Conservation (phyloP, 805 yeast species). For the Saccharomycopsis fibuligera region DNA sequence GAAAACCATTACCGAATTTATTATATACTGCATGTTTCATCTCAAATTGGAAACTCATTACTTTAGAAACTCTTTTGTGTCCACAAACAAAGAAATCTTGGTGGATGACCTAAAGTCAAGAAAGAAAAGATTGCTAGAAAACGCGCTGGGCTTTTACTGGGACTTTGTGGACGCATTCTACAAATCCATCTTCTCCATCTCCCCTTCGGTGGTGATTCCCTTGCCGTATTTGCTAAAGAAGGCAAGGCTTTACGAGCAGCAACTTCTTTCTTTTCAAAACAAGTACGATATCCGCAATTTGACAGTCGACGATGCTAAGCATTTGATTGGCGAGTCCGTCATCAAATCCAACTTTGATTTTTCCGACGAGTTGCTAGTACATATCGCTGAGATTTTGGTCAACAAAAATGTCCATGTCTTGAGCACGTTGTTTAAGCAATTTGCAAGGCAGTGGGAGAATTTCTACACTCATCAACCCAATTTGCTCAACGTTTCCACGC, state of each 20-base stretch:
- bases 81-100: constrained; percentile 15
- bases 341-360: background rate
- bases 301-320: background rate
- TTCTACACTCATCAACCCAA: constrained; percentile 45
- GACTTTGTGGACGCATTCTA: constrained; percentile 35
- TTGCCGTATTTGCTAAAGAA: constrained; percentile 56
- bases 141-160: background rate
- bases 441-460: constrained; percentile 62
- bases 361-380: background rate
- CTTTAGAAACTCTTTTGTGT: constrained; percentile 31
- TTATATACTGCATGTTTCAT: constrained; percentile 71
- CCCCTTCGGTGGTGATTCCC: constrained; percentile 78
- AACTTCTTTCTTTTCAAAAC: background rate
- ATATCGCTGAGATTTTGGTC: background rate
- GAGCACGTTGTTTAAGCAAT: constrained; percentile 28
- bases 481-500: constrained; percentile 61
- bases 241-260: constrained; percentile 38
- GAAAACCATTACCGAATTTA: constrained; percentile 72
- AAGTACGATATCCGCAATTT: background rate
- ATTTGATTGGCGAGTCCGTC: background rate
- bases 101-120: constrained; percentile 9
- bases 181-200: constrained; percentile 61
- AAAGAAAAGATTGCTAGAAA: background rate
- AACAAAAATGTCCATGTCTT: constrained; percentile 23
- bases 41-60: constrained; percentile 72